These are phyloP conservation scores for Curvularia eragrostidis DNA, from an alignment of 2,329 filamentous ascomycete genomes.

Conservation along the genomic window DNA sequence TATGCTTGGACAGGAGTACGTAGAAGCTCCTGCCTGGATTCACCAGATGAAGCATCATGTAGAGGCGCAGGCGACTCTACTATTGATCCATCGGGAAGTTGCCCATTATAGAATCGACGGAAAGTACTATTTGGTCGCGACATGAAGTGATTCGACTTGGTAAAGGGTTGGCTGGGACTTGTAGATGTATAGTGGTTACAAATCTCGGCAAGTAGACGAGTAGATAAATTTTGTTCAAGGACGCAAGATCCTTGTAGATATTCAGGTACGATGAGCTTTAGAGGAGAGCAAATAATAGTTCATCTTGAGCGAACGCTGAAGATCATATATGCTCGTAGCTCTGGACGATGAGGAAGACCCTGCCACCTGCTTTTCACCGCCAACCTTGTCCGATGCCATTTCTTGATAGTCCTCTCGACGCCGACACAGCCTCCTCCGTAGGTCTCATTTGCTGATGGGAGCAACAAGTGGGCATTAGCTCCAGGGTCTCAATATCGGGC, in stretches of 20 bases:
- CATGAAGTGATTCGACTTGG: slow-evolving; percentile 24
- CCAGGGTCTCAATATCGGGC: slow-evolving; percentile 30
- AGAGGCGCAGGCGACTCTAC: slow-evolving; percentile 34
- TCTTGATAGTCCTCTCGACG: slow-evolving; percentile 13
- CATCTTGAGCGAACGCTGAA: slow-evolving; percentile 15
- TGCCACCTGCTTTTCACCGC: slow-evolving; percentile 21
- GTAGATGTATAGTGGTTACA: slow-evolving; percentile 7
- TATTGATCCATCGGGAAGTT: slow-evolving; percentile 38
- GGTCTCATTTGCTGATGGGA: slow-evolving; percentile 38
- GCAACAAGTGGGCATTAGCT: slow-evolving; percentile 26
- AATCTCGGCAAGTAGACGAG: background rate
- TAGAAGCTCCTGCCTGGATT: slow-evolving; percentile 39
- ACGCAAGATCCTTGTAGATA: background rate
- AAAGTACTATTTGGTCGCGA: slow-evolving; percentile 27
- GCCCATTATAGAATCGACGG: slow-evolving; percentile 41
- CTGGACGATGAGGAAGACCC: slow-evolving; percentile 17
- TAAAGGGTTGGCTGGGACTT: slow-evolving; percentile 10
- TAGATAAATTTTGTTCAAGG: background rate
- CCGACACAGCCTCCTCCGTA: slow-evolving; percentile 1
- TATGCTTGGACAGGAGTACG: slow-evolving; percentile 38
- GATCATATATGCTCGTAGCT: slow-evolving; percentile 28
- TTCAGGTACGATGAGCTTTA: background rate
- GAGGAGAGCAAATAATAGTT: background rate
- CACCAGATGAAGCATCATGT: slow-evolving; percentile 24
- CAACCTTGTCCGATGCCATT: slow-evolving; percentile 21